A percentile compares a stretch with the other conserved stretches of the same genome.
These are phyloP conservation scores for Claviceps sp. DNA, from an alignment of 2,329 filamentous ascomycete species.

Conservation along the genomic window DNA sequence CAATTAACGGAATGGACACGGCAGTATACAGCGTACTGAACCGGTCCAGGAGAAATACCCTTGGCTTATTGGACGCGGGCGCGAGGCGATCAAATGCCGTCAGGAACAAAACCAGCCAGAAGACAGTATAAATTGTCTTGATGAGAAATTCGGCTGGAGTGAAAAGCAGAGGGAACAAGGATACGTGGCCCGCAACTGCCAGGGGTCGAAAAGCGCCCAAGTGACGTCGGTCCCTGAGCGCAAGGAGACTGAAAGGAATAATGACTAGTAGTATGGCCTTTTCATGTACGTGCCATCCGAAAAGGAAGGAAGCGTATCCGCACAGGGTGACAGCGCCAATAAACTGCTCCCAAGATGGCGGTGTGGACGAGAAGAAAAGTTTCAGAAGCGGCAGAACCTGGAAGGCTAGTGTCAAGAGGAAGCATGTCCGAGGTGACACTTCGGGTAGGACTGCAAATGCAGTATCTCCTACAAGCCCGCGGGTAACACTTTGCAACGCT, in stretches of 20 bases:
- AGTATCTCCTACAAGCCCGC: constrained; percentile 85
- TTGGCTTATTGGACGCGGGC: constrained; percentile 63
- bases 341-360: constrained; percentile 78
- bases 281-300: constrained; percentile 97
- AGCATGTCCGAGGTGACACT: constrained; percentile 67
- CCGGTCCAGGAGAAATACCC: constrained; percentile 82
- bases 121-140: constrained; percentile 83
- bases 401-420: constrained; percentile 68
- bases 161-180: constrained; percentile 86
- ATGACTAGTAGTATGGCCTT: constrained; percentile 92
- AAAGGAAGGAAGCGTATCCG: constrained; percentile 91
- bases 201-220: constrained; percentile 84
- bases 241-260: constrained; percentile 86
- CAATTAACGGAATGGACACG: constrained; percentile 74
- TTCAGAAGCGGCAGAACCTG: constrained; percentile 70
- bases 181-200: constrained; percentile 87
- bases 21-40: constrained; percentile 84
- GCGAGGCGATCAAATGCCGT: constrained; percentile 77
- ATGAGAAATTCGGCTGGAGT: constrained; percentile 86
- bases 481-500: constrained; percentile 77
- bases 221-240: constrained; percentile 78
- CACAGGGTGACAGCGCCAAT: constrained; percentile 82
- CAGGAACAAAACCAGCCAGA: constrained; percentile 82
- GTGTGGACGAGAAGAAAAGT: constrained; percentile 46
- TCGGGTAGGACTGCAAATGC: constrained; percentile 88